Conservation (phyloP, 306 rosid species). For the Vigna reflexopilosa region DNA sequence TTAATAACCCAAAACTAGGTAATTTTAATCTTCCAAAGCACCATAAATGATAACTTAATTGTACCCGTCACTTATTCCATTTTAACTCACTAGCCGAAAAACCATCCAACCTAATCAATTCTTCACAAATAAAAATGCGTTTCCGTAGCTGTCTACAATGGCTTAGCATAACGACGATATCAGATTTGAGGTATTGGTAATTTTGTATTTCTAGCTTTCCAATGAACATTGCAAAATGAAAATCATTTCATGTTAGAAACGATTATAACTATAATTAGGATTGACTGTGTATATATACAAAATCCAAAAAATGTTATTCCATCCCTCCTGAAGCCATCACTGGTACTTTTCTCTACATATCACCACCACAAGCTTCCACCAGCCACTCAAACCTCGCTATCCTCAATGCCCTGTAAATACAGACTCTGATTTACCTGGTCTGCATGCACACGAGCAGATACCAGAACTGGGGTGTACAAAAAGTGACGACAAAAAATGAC, state of each 20-base stretch:
- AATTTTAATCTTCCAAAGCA: not conserved
- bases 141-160: not conserved
- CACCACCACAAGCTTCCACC: conserved; percentile 8
- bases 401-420: conserved; percentile 43
- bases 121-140: not conserved
- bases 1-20: not conserved
- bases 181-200: not conserved
- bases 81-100: not conserved
- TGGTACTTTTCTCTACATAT: conserved; percentile 44
- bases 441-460: conserved; percentile 25
- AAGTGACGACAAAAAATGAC: conserved; percentile 45
- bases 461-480: conserved; percentile 22
- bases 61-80: not conserved
- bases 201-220: conserved; percentile 6
- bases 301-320: conserved; percentile 44
- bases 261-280: conserved; percentile 41
- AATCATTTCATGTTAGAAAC: conserved; percentile 29
- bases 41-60: not conserved
- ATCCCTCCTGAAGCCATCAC: conserved; percentile 50
- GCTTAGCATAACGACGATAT: not conserved
- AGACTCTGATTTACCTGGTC: conserved; percentile 41
- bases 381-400: conserved; percentile 43
- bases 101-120: not conserved
- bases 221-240: conserved; percentile 31
- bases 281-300: conserved; percentile 46